Conservation (phyloP, 2,329 filamentous ascomycete genomes). For the Aspergillus hiratsukae region DNA sequence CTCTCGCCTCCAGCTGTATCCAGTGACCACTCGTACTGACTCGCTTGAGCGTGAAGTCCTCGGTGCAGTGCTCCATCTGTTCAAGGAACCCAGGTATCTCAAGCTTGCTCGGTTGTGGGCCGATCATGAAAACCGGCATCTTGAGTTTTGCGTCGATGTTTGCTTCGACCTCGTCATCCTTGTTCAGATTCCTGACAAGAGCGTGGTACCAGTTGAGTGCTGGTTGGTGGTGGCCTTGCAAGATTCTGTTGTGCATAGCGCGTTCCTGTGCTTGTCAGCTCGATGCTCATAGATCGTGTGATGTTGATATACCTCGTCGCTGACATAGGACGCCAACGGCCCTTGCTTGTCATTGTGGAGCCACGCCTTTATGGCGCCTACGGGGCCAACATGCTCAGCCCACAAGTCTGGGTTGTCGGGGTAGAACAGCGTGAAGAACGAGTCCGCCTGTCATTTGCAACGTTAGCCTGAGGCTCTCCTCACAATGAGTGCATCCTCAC, state of each 20-base stretch:
- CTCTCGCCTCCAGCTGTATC: slow-evolving; percentile 21
- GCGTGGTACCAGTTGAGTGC: slow-evolving; percentile 24
- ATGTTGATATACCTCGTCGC: slow-evolving; percentile 11
- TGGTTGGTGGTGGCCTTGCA: slow-evolving; percentile 14
- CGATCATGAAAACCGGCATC: slow-evolving; percentile 17
- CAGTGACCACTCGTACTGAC: slow-evolving; percentile 20
- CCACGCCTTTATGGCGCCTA: slow-evolving; percentile 19
- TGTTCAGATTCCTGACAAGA: slow-evolving; percentile 18
- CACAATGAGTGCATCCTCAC: slow-evolving; percentile 9
- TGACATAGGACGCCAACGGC: slow-evolving; percentile 15
- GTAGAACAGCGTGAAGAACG: slow-evolving; percentile 24
- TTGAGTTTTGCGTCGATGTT: slow-evolving; percentile 11
- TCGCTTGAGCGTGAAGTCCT: slow-evolving; percentile 13
- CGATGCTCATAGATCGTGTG: neutral
- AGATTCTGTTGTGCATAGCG: slow-evolving; percentile 15
- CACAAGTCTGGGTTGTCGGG: slow-evolving; percentile 15
- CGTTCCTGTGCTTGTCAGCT: slow-evolving; percentile 13
- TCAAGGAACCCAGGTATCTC: slow-evolving; percentile 10
- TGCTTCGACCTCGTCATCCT: slow-evolving; percentile 15
- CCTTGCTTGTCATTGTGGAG: slow-evolving; percentile 13
- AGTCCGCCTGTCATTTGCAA: slow-evolving; percentile 8
- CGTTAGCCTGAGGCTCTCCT: slow-evolving; percentile 1
- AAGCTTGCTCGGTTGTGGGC: slow-evolving; percentile 7
- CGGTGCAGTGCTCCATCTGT: slow-evolving; percentile 12
- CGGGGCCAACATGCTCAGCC: slow-evolving; percentile 17